phyloP scores from a whole-genome alignment of 805 yeast species.

The Scheffersomyces coipomensis region DNA sequence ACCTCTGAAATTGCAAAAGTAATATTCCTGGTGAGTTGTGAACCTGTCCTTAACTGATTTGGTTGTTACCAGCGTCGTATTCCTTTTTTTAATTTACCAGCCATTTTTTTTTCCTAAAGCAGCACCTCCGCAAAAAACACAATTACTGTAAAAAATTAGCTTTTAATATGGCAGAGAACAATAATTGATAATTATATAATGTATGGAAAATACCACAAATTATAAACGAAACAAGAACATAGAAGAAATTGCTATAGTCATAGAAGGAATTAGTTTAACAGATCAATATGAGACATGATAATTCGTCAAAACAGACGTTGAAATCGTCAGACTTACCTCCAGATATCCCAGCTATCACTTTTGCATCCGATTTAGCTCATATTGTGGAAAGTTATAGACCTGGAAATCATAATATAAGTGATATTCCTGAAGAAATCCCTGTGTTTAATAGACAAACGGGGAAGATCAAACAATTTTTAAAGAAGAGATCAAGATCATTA shows the following conservation, averaged over 20 bases:
- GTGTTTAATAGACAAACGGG: conserved; percentile 20
- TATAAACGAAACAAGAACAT: too few species aligned
- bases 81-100: background rate
- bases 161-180: too few species aligned
- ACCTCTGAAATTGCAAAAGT: too few species aligned
- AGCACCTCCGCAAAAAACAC: background rate
- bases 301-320: conserved; percentile 16
- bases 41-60: too few species aligned
- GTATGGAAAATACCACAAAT: too few species aligned
- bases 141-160: too few species aligned
- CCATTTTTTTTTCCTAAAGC: background rate
- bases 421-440: conserved; percentile 28
- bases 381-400: conserved; percentile 29
- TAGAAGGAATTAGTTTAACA: too few species aligned
- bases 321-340: conserved; percentile 22
- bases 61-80: background rate
- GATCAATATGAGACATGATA: background rate
- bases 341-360: conserved; percentile 19
- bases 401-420: conserved; percentile 18
- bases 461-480: conserved; percentile 14
- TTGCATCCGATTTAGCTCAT: conserved; percentile 21
- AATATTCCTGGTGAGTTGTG: too few species aligned
- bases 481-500: conserved; percentile 1
- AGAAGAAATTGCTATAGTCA: too few species aligned
- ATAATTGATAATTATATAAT: too few species aligned